Evolutionary conservation across 2,329 filamentous ascomycete species (phyloP), one percentile per base, ranked within the genome.

Genomic region (Talaromyces sp.): DNA sequence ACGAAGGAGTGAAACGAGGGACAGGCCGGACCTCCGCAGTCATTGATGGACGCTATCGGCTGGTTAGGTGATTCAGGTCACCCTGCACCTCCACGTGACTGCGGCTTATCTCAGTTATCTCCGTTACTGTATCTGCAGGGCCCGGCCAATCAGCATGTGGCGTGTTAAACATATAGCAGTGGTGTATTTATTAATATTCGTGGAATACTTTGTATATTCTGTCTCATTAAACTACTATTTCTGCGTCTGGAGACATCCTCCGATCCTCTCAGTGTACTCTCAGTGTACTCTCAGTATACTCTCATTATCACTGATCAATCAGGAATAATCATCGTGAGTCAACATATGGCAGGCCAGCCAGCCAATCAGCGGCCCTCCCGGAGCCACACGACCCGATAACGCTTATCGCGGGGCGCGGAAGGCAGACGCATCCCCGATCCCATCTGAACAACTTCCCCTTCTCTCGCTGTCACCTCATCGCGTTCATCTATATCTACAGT

Each of bases 291-390:
- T n/a, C n/a, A n/a, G n/a, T 27, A 27, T 27, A 27, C 26, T 27
- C 26, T 27, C 26, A n/a, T n/a, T n/a, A n/a, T n/a, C n/a, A n/a
- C n/a, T n/a, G n/a, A n/a, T n/a, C n/a, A n/a, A n/a, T n/a, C n/a
- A n/a, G n/a, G n/a, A n/a, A n/a, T 56, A 61, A 58, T 61, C 59
- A 61, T 19, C n/a, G 52, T 61, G 59, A 58, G 35, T 61, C 59
- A 52, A 49, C n/a, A n/a, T n/a, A n/a, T n/a, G n/a, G n/a, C n/a
- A n/a, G n/a, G n/a, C 26, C 27, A 35, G 29, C 17, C 31, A 41
- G 19, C 59, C 59, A 61, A 60, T 56, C 55, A 54, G 13, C 41
- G 54, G 17, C 24, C 41, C 27, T 26, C 24, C 52, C 38, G 31
- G 17, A 31, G 24, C 49, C 41, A 62, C 49, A 55, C 51, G 32